phyloP scores from a whole-genome alignment of 306 rosid species.

The Gastrolobium bilobum region DNA sequence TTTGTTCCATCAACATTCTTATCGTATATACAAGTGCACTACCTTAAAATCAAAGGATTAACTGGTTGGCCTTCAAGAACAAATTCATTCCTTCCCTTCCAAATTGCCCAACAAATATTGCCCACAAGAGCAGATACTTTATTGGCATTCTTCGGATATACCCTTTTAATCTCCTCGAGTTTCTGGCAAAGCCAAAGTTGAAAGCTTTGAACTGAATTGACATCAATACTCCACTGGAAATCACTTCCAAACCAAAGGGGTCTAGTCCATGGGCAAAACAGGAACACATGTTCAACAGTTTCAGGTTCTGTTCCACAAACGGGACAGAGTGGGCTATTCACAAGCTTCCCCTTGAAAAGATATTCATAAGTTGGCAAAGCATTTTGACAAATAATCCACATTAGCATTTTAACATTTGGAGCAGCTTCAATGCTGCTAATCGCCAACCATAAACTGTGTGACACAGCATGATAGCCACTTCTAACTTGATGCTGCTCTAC shows the following conservation, averaged over 20 bases:
- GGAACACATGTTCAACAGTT: conserved; percentile 29
- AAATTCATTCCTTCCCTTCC: conserved; percentile 48
- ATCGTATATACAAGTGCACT: background rate
- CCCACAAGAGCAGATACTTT: conserved; percentile 22
- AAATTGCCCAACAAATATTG: conserved; percentile 39
- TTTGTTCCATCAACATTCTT: background rate
- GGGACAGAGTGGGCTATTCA: conserved; percentile 35
- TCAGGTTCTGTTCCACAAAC: conserved; percentile 36
- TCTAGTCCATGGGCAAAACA: conserved; percentile 40
- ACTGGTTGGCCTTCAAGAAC: conserved; percentile 34
- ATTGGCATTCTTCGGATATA: conserved; percentile 28
- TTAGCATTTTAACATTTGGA: background rate
- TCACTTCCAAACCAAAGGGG: conserved; percentile 46
- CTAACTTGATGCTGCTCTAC: background rate
- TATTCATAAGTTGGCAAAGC: conserved; percentile 38
- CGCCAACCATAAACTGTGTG: conserved; percentile 13
- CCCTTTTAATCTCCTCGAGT: conserved; percentile 34
- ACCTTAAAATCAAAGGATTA: conserved; percentile 30
- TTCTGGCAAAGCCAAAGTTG: conserved; percentile 38
- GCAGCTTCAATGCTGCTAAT: conserved; percentile 24
- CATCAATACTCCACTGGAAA: conserved; percentile 29
- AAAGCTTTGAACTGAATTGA: conserved; percentile 13
- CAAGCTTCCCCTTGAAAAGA: conserved; percentile 40
- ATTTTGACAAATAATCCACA: conserved; percentile 18
- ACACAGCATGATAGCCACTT: background rate